Evolutionary conservation across 345 rosid species (phyloP), one percentile per base, ranked within the genome.

Genomic region (Rhodamnia rubescens): DNA sequence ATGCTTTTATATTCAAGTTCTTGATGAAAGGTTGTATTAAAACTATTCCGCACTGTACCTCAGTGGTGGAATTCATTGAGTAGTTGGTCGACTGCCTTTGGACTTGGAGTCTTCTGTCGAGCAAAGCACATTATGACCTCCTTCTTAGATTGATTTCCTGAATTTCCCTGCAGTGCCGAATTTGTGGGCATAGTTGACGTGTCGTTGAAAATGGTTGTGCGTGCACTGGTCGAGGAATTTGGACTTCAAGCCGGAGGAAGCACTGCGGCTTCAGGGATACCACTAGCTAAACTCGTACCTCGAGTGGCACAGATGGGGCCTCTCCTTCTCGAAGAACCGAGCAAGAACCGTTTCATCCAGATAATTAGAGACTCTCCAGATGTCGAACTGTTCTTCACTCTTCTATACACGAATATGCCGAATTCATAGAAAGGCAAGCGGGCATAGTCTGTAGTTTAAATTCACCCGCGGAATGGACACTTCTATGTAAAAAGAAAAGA

Each of bases 301-400:
- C 94, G 93, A 85, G 91, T 96, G 84, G 94, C 91, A 36, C 96
- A 91, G 88, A 92, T 88, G 78, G 85, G 91, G 56, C 90, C 95
- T 2, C 87, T 86, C 36, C 88, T 96, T 83, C 86, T 93, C 2
- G 91, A 86, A 27, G 98, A 93, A 85, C 95, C 95, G 24, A 89
- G 90, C 85, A 89, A 90, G 87, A 95, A 93, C 91, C 93, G 89
- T 87, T 92, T 92, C 84, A 88, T 94, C 90, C 92, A 89, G 86
- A 86, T 85, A 81, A 92, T 94, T 78, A 86, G 90, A 74, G 88
- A 69, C 74, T 84, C 94, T 84, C 95, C 95, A 13, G 97, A 96
- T 86, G 97, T 94, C 29, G 91, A 93, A 87, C 90, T 93, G 87
- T 97, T 97, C 93, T 96, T 96, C 88, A 93, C 98, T 83, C 94